Conservation (phyloP, 306 rosid species). For the Rosa lucieae region DNA sequence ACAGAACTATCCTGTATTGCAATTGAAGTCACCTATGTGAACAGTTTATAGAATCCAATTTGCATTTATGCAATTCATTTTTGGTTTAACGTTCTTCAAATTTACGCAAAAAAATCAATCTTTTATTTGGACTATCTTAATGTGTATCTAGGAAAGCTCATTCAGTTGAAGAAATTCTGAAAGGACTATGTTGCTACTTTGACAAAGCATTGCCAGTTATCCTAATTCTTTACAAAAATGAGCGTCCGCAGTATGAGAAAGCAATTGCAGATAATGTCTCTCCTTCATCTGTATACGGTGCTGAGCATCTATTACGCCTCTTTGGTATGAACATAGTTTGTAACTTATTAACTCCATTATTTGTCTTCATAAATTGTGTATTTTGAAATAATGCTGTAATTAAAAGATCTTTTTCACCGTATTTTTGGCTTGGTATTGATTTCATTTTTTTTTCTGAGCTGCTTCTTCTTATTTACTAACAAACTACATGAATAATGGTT, state of each 20-base stretch:
- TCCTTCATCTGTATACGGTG: constrained; percentile 82
- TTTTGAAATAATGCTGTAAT: background rate
- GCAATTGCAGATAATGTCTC: constrained; percentile 41
- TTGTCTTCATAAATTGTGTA: background rate
- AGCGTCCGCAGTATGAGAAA: constrained; percentile 70
- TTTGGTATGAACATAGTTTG: constrained; percentile 54
- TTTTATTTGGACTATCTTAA: background rate
- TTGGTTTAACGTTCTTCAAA: background rate
- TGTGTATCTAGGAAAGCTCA: constrained; percentile 51
- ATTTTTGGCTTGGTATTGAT: background rate
- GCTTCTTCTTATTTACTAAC: background rate
- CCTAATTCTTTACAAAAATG: constrained; percentile 68
- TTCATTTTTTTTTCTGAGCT: background rate
- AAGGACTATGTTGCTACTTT: constrained; percentile 71
- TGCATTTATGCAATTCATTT: background rate
- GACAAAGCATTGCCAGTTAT: constrained; percentile 77
- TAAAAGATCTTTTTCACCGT: background rate
- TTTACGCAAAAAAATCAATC: background rate
- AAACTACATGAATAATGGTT: background rate
- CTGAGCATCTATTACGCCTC: constrained; percentile 90
- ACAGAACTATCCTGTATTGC: no score
- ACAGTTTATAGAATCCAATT: background rate
- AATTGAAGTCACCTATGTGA: no score
- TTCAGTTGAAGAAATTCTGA: constrained; percentile 62
- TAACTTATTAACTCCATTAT: background rate